Evolutionary conservation across 345 rosid genomes (phyloP).

Genomic region (Lepidium aucheri): DNA sequence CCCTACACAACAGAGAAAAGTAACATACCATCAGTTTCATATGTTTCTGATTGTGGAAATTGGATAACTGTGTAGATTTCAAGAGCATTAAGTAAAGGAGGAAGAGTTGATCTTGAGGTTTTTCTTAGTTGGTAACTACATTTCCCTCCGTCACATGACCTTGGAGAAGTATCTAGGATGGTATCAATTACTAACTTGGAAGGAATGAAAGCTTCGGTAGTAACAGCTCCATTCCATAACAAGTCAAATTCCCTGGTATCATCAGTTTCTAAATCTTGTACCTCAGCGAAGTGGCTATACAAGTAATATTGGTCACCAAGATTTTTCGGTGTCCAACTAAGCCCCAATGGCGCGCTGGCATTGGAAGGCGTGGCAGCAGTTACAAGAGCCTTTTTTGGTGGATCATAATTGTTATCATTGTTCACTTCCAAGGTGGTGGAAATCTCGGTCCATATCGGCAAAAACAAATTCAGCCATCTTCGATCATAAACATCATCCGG

Average conservation of each 20-base stretch:
- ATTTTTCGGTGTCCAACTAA: not conserved
- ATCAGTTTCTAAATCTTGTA: not conserved
- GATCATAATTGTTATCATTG: not conserved
- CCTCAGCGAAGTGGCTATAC: not conserved
- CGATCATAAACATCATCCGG: conserved; percentile 31
- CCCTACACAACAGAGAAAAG: not conserved
- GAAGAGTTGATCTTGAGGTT: conserved; percentile 8
- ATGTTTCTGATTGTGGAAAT: conserved; percentile 3
- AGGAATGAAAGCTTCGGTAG: too few relatives aligned
- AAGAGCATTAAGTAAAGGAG: conserved; percentile 25
- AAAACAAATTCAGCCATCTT: not conserved
- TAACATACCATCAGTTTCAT: not conserved
- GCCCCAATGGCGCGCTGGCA: not conserved
- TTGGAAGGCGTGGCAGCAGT: conserved; percentile 13
- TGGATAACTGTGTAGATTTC: conserved; percentile 9
- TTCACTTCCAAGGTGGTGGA: not conserved
- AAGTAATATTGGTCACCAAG: not conserved
- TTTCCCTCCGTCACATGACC: not conserved
- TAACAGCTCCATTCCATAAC: not conserved
- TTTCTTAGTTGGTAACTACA: not conserved
- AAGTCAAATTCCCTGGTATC: not conserved
- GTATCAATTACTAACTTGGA: too few relatives aligned
- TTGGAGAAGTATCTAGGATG: not conserved
- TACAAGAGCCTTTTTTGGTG: conserved; percentile 14
- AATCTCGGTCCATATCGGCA: not conserved